These are phyloP conservation scores for Spergularia marina DNA, from an alignment of 148 eudicot species.

Conservation along the genomic window DNA sequence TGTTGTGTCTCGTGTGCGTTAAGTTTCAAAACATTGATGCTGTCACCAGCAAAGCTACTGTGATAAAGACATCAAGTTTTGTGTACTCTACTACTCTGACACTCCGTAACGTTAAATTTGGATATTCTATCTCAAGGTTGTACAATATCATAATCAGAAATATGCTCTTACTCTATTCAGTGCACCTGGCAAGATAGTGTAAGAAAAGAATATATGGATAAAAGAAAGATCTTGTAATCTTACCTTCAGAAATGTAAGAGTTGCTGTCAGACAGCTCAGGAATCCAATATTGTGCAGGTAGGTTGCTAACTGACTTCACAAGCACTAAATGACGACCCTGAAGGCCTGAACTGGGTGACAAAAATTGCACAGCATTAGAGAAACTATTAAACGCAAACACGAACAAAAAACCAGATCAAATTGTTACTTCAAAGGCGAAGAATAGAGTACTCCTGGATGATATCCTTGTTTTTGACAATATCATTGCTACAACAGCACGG, in stretches of 20 bases:
- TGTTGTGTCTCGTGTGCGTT: neutral
- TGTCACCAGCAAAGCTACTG: conserved; percentile 8
- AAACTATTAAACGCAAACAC: no score
- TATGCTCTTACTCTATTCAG: neutral
- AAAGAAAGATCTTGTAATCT: neutral
- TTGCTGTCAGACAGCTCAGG: neutral
- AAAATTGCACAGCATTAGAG: no score
- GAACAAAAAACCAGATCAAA: no score
- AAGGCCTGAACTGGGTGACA: no score
- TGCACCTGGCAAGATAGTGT: neutral
- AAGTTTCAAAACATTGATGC: neutral
- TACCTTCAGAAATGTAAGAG: neutral
- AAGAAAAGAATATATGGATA: no score
- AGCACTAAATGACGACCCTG: no score
- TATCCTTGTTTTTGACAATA: no score
- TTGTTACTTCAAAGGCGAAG: neutral
- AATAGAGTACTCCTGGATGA: no score
- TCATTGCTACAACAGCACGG: no score
- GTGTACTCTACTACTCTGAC: neutral
- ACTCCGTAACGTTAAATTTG: conserved; percentile 3
- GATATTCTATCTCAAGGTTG: neutral
- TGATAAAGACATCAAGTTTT: conserved; percentile 9
- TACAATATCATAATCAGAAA: neutral
- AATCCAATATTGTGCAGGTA: no score
- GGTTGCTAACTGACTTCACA: no score